Evolutionary conservation across 129 eudicot genomes (phyloP).

Genomic region (Sambucus nigra): DNA sequence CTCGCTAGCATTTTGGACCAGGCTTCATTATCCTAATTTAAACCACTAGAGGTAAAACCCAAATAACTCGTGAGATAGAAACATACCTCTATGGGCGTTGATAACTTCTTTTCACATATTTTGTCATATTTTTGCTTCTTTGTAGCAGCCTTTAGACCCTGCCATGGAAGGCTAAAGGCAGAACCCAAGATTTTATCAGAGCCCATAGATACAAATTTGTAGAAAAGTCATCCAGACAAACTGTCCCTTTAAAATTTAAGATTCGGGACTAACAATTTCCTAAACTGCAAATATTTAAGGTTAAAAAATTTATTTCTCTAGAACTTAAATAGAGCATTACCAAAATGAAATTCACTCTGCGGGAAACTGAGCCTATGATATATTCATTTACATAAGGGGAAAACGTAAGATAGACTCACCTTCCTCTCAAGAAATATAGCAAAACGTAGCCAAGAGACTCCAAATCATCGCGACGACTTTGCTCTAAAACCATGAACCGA

Average conservation of each 20-base stretch:
- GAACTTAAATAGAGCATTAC: background rate
- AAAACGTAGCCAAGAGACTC: conserved; percentile 96
- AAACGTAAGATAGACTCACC: conserved; percentile 29
- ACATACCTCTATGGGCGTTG: conserved; percentile 93
- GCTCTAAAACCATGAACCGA: conserved; percentile 44
- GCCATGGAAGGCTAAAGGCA: conserved; percentile 86
- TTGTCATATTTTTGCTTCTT: conserved; percentile 98
- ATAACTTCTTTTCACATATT: conserved; percentile 87
- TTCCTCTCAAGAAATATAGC: conserved; percentile 79
- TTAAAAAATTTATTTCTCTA: background rate
- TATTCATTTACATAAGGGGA: too few species aligned
- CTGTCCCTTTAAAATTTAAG: background rate
- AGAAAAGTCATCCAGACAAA: background rate
- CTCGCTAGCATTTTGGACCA: background rate
- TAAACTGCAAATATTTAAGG: background rate
- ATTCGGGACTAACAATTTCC: background rate
- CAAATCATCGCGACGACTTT: conserved; percentile 95
- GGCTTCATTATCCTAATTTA: background rate
- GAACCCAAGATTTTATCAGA: background rate
- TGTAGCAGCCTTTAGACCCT: conserved; percentile 93
- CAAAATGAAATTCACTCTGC: background rate
- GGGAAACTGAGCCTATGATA: too few species aligned
- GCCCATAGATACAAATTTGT: conserved; percentile 1
- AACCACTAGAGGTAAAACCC: background rate
- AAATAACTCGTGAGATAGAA: background rate